Percentiles rank a stretch among this genome's conserved stretches.
phyloP scores from a whole-genome alignment of 192 early-diverging fungal genomes.

The Rhizophagus sp. region DNA sequence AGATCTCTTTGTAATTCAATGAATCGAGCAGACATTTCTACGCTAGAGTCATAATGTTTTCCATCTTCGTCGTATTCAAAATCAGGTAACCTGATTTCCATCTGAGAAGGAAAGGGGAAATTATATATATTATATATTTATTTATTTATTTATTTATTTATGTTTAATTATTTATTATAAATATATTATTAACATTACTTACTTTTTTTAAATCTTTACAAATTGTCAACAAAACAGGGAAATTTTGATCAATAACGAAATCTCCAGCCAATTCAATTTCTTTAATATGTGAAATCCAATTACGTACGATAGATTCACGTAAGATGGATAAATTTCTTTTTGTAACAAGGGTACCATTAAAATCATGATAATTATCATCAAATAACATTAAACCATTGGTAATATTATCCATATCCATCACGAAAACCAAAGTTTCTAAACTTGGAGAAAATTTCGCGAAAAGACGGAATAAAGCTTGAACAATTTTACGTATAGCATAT shows the following conservation, averaged over 20 bases:
- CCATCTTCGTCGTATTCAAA: background rate
- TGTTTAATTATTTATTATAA: no score
- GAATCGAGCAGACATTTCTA: background rate
- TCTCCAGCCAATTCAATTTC: conserved; percentile 2
- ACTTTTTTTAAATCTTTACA: background rate
- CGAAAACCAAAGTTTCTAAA: background rate
- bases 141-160: no score
- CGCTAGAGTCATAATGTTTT: conserved; percentile 10
- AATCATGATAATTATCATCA: background rate
- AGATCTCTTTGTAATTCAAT: background rate
- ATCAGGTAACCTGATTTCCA: conserved; percentile 9
- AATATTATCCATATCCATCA: background rate
- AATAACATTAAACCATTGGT: background rate
- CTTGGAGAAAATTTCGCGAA: background rate
- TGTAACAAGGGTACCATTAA: background rate
- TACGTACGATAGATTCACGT: background rate
- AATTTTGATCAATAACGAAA: conserved; percentile 4
- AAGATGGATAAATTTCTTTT: background rate
- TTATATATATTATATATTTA: no score
- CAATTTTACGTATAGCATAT: background rate
- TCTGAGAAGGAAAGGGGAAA: background rate
- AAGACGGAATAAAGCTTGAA: conserved; percentile 8
- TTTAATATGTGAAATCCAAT: background rate
- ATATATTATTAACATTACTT: background rate
- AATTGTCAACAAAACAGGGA: background rate